These are phyloP conservation scores for Athelia sp. DNA, from an alignment of 1,284 basidiomycete species.

Conservation along the genomic window DNA sequence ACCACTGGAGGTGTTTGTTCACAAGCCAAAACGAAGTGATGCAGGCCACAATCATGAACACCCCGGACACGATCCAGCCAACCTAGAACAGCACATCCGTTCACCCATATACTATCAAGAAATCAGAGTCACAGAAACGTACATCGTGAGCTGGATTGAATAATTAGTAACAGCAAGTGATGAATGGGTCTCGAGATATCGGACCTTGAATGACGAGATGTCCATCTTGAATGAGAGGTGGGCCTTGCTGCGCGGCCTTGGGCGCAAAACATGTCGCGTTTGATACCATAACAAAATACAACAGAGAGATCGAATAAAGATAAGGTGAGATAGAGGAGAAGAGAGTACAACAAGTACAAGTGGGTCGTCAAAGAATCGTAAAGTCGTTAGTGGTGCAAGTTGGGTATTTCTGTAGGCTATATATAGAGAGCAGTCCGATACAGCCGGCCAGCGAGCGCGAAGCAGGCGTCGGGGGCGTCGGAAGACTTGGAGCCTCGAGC, in stretches of 20 bases:
- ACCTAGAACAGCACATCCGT: conserved; percentile 32
- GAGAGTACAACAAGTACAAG: too few relatives aligned
- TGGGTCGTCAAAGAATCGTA: too few relatives aligned
- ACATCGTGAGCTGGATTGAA: conserved; percentile 43
- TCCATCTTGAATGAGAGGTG: conserved; percentile 59
- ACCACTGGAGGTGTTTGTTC: conserved; percentile 67
- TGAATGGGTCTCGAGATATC: conserved; percentile 12
- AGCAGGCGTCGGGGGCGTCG: too few relatives aligned
- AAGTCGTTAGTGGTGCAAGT: too few relatives aligned
- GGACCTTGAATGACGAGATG: conserved; percentile 57
- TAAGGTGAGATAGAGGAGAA: too few relatives aligned
- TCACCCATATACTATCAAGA: background rate
- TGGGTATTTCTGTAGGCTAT: too few relatives aligned
- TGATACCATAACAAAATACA: background rate
- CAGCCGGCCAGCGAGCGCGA: too few relatives aligned
- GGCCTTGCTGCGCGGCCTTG: conserved; percentile 35
- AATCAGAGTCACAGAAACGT: conserved; percentile 11
- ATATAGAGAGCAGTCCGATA: too few relatives aligned
- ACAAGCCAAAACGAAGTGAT: conserved; percentile 67
- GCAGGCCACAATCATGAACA: conserved; percentile 53
- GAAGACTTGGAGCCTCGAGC: too few relatives aligned
- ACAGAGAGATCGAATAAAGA: too few relatives aligned
- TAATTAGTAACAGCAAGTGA: conserved; percentile 4
- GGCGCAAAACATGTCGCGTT: conserved; percentile 30
- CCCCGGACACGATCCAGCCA: conserved; percentile 68